Conservation (phyloP, 805 yeast genomes). For the Kregervanrija pseudodelftensis region DNA sequence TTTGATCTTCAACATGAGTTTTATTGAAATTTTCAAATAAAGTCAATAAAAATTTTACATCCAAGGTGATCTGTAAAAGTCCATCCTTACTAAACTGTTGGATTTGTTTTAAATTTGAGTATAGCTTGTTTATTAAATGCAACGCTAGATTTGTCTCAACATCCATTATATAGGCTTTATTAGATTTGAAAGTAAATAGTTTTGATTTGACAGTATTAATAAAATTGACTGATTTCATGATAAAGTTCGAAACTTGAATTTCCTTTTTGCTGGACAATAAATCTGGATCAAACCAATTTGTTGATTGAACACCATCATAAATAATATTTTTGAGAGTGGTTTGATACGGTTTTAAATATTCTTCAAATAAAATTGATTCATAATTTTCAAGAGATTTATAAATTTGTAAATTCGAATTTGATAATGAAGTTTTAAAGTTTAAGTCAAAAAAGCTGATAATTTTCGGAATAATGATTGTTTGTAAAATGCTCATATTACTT, state of each 20-base stretch:
- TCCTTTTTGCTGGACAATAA: slow-evolving; percentile 3
- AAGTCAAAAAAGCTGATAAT: slow-evolving; percentile 43
- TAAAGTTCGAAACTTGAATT: slow-evolving; percentile 15
- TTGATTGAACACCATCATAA: slow-evolving; percentile 32
- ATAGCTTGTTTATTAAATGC: slow-evolving; percentile 17
- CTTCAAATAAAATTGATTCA: slow-evolving; percentile 47
- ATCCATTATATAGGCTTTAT: slow-evolving; percentile 13
- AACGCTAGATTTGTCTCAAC: slow-evolving; percentile 18
- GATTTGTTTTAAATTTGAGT: slow-evolving; percentile 15
- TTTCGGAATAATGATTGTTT: slow-evolving; percentile 39
- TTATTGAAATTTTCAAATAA: slow-evolving; percentile 17
- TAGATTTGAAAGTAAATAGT: slow-evolving; percentile 14
- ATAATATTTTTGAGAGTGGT: slow-evolving; percentile 32
- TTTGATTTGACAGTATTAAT: slow-evolving; percentile 23
- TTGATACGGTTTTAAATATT: slow-evolving; percentile 44
- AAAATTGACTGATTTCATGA: slow-evolving; percentile 18
- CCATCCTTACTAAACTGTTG: slow-evolving; percentile 20
- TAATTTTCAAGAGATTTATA: slow-evolving; percentile 38
- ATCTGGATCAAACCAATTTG: slow-evolving; percentile 33
- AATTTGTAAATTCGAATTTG: slow-evolving; percentile 37
- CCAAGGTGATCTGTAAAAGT: slow-evolving; percentile 18
- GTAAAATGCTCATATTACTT: slow-evolving; percentile 45
- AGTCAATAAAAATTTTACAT: slow-evolving; percentile 16
- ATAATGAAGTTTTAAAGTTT: slow-evolving; percentile 39
- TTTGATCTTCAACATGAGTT: slow-evolving; percentile 9